These are phyloP conservation scores for Trametes pubescens DNA, from an alignment of 1,284 basidiomycete genomes.

Conservation along the genomic window DNA sequence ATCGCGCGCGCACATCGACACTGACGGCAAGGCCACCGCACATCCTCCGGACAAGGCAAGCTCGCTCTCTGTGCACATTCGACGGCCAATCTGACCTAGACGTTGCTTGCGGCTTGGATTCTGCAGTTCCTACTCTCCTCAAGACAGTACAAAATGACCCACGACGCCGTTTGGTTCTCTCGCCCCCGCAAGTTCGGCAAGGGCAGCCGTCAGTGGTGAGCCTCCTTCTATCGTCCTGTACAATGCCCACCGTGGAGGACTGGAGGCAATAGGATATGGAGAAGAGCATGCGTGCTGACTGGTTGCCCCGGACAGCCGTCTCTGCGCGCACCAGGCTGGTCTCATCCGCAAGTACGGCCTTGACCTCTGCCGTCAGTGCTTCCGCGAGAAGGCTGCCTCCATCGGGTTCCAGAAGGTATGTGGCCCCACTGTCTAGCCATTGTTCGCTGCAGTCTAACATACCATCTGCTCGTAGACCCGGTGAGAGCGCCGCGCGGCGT, in stretches of 20 bases:
- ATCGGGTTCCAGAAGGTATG: slow-evolving; percentile 95
- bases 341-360: slow-evolving; percentile 95
- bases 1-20: slow-evolving; percentile 31
- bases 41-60: slow-evolving; percentile 34
- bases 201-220: slow-evolving; percentile 93
- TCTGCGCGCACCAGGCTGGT: slow-evolving; percentile 96
- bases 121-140: slow-evolving; percentile 27
- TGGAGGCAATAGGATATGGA: not conserved
- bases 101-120: not conserved
- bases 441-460: not conserved
- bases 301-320: slow-evolving; percentile 66
- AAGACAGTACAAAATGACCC: slow-evolving; percentile 73
- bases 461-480: slow-evolving; percentile 28
- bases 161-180: slow-evolving; percentile 93
- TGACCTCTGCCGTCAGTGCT: slow-evolving; percentile 97
- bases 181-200: slow-evolving; percentile 96
- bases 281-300: slow-evolving; percentile 5
- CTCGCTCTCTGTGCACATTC: not conserved
- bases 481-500: slow-evolving; percentile 28
- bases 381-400: slow-evolving; percentile 93
- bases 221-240: slow-evolving; percentile 15
- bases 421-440: not conserved
- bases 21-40: slow-evolving; percentile 31
- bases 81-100: slow-evolving; percentile 1
- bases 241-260: not conserved